These are phyloP conservation scores for Trichoderma polysporum DNA, from an alignment of 2,329 filamentous ascomycete species.

Conservation along the genomic window DNA sequence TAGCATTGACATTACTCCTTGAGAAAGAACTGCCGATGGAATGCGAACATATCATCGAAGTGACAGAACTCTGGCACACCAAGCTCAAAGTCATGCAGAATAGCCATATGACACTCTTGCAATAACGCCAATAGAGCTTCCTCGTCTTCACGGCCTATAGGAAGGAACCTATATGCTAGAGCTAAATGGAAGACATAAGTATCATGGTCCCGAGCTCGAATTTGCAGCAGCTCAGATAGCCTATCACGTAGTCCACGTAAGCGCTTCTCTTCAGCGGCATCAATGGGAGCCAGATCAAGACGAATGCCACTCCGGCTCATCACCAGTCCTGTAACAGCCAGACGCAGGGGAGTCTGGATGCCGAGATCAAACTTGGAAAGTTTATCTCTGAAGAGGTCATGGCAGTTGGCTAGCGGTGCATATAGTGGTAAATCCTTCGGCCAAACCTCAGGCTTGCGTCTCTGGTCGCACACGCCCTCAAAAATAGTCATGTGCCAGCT, in stretches of 20 bases:
- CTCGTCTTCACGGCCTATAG: neutral
- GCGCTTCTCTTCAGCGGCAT: neutral
- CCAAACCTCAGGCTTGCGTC: neutral
- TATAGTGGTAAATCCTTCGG: neutral
- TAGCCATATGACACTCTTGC: neutral
- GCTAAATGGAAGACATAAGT: neutral
- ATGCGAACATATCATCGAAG: constrained; percentile 2
- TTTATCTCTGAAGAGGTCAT: neutral
- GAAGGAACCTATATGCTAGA: neutral
- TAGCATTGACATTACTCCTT: neutral
- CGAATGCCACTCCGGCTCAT: neutral
- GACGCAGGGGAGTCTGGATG: neutral
- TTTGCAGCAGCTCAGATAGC: neutral
- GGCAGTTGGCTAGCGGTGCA: neutral
- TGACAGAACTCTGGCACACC: neutral
- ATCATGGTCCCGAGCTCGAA: neutral
- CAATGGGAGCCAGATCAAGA: neutral
- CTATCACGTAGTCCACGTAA: neutral
- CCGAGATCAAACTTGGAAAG: neutral
- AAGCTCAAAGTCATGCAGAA: neutral
- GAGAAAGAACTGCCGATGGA: neutral
- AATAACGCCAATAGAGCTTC: neutral
- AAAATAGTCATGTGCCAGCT: constrained; percentile 7
- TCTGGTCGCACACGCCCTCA: neutral
- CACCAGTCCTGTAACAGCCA: neutral